phyloP scores from a whole-genome alignment of 73 alveolate genomes.

The Tetrahymena borealis region DNA sequence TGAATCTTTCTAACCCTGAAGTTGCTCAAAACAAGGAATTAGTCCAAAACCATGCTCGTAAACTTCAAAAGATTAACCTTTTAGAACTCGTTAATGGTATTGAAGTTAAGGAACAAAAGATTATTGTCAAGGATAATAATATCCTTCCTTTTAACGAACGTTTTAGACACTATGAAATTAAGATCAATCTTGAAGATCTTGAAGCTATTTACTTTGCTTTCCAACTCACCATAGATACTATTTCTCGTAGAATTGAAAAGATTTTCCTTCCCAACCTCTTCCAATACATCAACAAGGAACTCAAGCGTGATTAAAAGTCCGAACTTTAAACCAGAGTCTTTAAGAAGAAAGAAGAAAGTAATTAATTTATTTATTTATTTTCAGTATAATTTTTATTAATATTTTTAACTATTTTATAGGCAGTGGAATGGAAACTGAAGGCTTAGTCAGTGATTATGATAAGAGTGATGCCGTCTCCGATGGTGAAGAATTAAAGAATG shows the following conservation, averaged over 20 bases:
- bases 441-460: constrained; percentile 50
- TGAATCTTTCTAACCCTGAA: constrained; percentile 59
- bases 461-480: constrained; percentile 31
- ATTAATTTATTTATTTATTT: neutral
- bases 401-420: constrained; percentile 50
- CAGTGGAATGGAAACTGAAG: constrained; percentile 40
- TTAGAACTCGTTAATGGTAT: constrained; percentile 77
- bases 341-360: constrained; percentile 41
- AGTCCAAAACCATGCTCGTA: constrained; percentile 77
- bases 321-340: constrained; percentile 61
- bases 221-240: constrained; percentile 46
- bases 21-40: constrained; percentile 35
- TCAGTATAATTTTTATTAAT: constrained; percentile 10
- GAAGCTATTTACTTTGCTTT: constrained; percentile 65
- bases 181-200: constrained; percentile 65
- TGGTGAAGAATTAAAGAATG: neutral
- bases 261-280: constrained; percentile 63
- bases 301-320: constrained; percentile 40
- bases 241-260: constrained; percentile 53
- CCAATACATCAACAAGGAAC: constrained; percentile 58
- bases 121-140: neutral
- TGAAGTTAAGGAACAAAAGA: constrained; percentile 62
- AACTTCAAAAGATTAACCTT: constrained; percentile 70
- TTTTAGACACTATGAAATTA: constrained; percentile 68
- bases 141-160: constrained; percentile 39